Evolutionary conservation across 148 eudicot species (phyloP).

Genomic region (Spergularia bocconei): DNA sequence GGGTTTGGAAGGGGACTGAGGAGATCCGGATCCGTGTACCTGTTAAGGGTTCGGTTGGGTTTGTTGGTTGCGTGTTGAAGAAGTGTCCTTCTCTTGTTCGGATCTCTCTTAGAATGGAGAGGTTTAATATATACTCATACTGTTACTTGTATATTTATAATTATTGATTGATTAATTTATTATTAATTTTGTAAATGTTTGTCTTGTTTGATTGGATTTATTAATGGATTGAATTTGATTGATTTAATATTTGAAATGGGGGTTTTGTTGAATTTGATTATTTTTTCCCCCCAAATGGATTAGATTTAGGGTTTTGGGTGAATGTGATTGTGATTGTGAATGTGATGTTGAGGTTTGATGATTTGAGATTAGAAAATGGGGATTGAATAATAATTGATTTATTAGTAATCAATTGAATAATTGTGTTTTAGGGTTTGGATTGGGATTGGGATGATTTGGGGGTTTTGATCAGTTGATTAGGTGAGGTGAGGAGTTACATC

Average conservation of each 20-base stretch:
- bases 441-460: not conserved
- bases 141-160: not conserved
- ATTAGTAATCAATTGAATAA: too few species aligned
- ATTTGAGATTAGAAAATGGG: not conserved
- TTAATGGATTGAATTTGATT: not conserved
- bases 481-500: too few species aligned
- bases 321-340: not conserved
- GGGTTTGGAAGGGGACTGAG: conserved; percentile 68
- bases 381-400: not conserved
- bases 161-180: not conserved
- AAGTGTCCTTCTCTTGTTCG: conserved; percentile 65
- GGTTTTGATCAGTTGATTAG: conserved; percentile 1
- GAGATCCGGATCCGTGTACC: conserved; percentile 86
- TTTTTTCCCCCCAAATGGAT: not conserved
- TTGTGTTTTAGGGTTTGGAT: not conserved
- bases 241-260: not conserved
- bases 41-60: conserved; percentile 45
- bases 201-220: not conserved
- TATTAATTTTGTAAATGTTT: not conserved
- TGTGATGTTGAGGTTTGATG: not conserved
- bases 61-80: conserved; percentile 65
- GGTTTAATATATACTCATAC: too few species aligned
- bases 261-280: not conserved
- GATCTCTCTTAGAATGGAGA: conserved; percentile 72
- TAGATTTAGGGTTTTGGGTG: conserved; percentile 36